Evolutionary conservation across 768 basidiomycete species (phyloP).

Genomic region (Kondoa malvinella): DNA sequence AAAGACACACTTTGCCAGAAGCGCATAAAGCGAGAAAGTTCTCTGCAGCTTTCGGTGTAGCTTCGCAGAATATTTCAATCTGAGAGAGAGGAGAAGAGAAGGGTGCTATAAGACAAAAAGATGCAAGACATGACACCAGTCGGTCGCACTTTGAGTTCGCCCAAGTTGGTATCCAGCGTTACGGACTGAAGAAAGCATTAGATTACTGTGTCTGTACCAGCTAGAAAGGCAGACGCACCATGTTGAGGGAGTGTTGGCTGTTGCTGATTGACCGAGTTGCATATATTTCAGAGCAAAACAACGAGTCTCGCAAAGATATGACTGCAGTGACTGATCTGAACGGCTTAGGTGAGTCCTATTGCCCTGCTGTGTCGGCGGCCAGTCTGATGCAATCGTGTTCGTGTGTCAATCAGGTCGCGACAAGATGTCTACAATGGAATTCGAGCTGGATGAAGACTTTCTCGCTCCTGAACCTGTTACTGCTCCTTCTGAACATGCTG

Average conservation of each 20-base stretch:
- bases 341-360: background rate
- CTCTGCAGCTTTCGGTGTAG: conserved; percentile 90
- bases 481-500: background rate
- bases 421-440: background rate
- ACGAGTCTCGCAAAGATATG: background rate
- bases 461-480: background rate
- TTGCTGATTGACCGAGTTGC: background rate
- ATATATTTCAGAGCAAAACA: background rate
- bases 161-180: conserved; percentile 81
- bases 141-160: conserved; percentile 66
- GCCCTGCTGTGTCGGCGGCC: background rate
- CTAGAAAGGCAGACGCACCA: background rate
- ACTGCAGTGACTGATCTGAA: background rate
- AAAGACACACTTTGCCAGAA: conserved; percentile 65
- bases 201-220: background rate
- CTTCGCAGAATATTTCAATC: conserved; percentile 96
- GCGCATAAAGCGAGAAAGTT: conserved; percentile 93
- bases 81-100: conserved; percentile 30
- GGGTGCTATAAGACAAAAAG: background rate
- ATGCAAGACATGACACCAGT: background rate
- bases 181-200: conserved; percentile 44
- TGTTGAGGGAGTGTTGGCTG: background rate
- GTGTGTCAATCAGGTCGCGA: no score
- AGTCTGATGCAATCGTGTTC: no score
- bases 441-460: conserved; percentile 4